Evolutionary conservation across 106 monocot species (phyloP).

Genomic region (Allium fistulosum): DNA sequence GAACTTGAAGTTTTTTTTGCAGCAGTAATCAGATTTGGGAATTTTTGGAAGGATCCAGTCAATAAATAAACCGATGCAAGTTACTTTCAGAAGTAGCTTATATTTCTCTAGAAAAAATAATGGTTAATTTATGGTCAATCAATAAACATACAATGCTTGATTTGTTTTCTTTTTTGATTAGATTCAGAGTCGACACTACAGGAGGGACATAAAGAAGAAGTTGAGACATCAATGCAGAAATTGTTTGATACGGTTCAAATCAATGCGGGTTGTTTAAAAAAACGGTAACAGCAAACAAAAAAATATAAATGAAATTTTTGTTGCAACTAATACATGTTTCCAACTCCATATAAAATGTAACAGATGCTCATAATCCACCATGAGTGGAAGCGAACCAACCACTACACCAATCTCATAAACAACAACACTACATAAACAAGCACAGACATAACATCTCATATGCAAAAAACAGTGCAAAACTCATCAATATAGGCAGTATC

Average conservation of each 20-base stretch:
- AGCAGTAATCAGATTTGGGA: constrained; percentile 78
- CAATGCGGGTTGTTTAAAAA: too few relatives aligned
- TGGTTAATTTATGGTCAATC: not conserved
- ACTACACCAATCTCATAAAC: too few relatives aligned
- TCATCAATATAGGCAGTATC: too few relatives aligned
- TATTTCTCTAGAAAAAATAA: not conserved
- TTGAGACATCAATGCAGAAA: constrained; percentile 44
- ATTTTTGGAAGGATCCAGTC: constrained; percentile 69
- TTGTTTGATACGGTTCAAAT: constrained; percentile 50
- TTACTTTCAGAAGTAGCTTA: constrained; percentile 70
- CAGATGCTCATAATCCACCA: too few relatives aligned
- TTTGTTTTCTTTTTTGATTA: constrained; percentile 27
- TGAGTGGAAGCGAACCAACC: too few relatives aligned
- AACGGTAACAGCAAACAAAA: too few relatives aligned
- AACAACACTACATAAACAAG: too few relatives aligned
- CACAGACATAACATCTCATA: too few relatives aligned
- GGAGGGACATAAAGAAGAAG: constrained; percentile 49
- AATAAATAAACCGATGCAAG: constrained; percentile 91
- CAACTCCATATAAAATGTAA: too few relatives aligned
- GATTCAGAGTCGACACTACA: constrained; percentile 27
- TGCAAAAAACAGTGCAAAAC: too few relatives aligned
- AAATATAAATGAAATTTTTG: too few relatives aligned
- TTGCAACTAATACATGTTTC: too few relatives aligned
- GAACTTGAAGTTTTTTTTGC: constrained; percentile 56
- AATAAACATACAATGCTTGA: not conserved